These are phyloP conservation scores for Sugiyamaella xylanicola DNA, from an alignment of 1,139 yeast species.

Conservation along the genomic window DNA sequence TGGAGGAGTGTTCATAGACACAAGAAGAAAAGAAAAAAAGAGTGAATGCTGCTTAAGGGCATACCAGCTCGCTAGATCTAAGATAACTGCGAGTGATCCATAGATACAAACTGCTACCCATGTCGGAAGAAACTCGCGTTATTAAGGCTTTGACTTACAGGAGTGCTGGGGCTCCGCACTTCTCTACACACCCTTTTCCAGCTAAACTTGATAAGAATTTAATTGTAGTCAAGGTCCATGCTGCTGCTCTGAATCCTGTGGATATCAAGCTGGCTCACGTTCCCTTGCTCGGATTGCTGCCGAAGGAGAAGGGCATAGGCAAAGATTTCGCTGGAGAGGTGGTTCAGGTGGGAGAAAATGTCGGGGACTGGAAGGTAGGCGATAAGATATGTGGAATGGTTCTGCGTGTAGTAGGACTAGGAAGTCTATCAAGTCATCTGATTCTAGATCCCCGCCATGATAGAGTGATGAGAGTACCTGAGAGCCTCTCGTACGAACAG, in stretches of 20 bases:
- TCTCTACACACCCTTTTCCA: constrained; percentile 47
- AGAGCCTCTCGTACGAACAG: constrained; percentile 50
- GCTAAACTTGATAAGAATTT: constrained; percentile 49
- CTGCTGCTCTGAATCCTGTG: constrained; percentile 68
- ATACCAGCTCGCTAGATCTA: too few species aligned
- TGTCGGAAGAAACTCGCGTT: not conserved
- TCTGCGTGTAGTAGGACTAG: constrained; percentile 49
- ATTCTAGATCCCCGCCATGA: constrained; percentile 48
- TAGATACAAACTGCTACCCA: too few species aligned
- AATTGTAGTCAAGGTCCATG: constrained; percentile 58
- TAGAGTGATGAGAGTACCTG: constrained; percentile 52
- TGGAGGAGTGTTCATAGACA: too few species aligned
- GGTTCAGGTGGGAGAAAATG: constrained; percentile 55
- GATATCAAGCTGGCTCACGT: constrained; percentile 56
- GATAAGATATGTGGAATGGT: constrained; percentile 65
- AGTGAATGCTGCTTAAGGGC: too few species aligned
- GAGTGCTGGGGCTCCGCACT: constrained; percentile 25
- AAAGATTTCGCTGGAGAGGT: constrained; percentile 70
- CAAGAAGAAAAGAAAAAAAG: too few species aligned
- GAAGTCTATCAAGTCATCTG: constrained; percentile 57
- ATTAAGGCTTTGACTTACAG: constrained; percentile 8
- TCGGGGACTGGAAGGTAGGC: constrained; percentile 51
- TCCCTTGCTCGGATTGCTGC: constrained; percentile 43
- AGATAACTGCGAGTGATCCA: too few species aligned
- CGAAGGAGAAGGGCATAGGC: constrained; percentile 59